These are phyloP conservation scores for Trypanosoma vivax DNA, from an alignment of 208 protist species.

Conservation along the genomic window DNA sequence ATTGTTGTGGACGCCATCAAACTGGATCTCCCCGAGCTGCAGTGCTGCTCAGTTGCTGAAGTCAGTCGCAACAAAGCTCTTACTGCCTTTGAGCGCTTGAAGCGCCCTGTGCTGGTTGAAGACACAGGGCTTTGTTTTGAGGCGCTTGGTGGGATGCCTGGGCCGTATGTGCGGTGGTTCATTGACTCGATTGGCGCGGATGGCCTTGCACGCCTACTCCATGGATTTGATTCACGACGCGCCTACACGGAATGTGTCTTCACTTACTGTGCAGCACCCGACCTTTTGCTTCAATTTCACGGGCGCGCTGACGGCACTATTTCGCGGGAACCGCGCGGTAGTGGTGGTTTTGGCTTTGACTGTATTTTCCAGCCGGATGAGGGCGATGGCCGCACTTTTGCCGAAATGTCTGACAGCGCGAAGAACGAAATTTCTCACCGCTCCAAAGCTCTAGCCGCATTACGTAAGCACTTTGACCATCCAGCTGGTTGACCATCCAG, in stretches of 20 bases:
- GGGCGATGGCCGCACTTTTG: conserved; percentile 76
- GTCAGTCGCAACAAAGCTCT: conserved; percentile 92
- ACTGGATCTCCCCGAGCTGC: conserved; percentile 92
- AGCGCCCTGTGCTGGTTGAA: conserved; percentile 87
- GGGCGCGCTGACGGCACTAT: conserved; percentile 64
- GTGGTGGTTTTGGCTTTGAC: conserved; percentile 93
- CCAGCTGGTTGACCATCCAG: neutral
- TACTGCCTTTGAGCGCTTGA: conserved; percentile 65
- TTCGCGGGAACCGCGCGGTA: conserved; percentile 55
- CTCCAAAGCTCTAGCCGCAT: conserved; percentile 46
- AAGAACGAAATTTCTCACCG: conserved; percentile 97
- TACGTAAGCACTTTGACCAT: conserved; percentile 34
- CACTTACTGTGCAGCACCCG: conserved; percentile 22
- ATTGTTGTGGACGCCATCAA: conserved; percentile 63
- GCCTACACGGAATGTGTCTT: conserved; percentile 84
- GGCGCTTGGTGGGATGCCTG: conserved; percentile 92
- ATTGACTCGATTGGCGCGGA: conserved; percentile 86
- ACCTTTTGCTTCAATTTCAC: conserved; percentile 52
- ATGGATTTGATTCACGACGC: conserved; percentile 60
- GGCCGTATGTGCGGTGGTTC: conserved; percentile 99
- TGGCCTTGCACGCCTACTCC: conserved; percentile 90
- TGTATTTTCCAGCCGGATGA: conserved; percentile 92
- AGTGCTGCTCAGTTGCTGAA: conserved; percentile 84
- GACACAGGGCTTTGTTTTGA: conserved; percentile 98
- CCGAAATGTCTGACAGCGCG: conserved; percentile 68